Base-by-base conservation (phyloP, 2,329 filamentous ascomycete genomes). In the Pyricularia sp. region DNA sequence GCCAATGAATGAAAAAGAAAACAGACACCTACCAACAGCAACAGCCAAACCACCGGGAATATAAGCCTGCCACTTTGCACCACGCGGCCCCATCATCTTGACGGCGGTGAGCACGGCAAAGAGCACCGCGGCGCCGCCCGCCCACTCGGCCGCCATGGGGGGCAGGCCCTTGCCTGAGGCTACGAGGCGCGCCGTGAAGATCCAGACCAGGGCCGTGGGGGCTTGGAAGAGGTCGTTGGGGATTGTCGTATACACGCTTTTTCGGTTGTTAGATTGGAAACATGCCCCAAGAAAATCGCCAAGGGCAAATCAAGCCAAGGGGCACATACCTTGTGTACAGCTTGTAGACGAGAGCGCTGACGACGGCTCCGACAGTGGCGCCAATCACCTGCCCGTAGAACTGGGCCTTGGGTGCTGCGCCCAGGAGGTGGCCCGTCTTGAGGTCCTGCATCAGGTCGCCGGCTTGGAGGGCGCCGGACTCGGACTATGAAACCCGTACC, bases 371-470 rank as follows among this genome's bases (percentile, higher is more conserved):
- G 2, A 92, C 88, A 0, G 92, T 90, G 50, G 91, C 92, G 4
- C 95, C 95, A 68, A 99, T 94, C 25, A 98, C 87, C 77, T 99
- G 95, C 0, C 95, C 95, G 85, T 92, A 97, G 77, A 99, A 99
- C 75, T 99, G 95, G 0, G 95, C 95, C 73, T 92, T 95, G 0
- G 95, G 95, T 3, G 93, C 92, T 0, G 95, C 95, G 12, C 94
- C 94, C 0, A 99, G 85, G 0, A 99, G 82, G 78, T 99, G 94
- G 0, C 95, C 95, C 0, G 95, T 97, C 78, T 99, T 99, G 33
- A 99, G 85, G 77, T 99, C 95, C 77, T 99, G 95, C 86, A 99
- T 92, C 69, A 99, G 87, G 78, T 99, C 95, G 10, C 95, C 95
- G 2, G 95, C 94, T 81, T 99, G 95, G 4, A 98, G 83, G 3